Base-by-base conservation (phyloP, 192 early-diverging fungal species). In the Backusella australiensis region DNA sequence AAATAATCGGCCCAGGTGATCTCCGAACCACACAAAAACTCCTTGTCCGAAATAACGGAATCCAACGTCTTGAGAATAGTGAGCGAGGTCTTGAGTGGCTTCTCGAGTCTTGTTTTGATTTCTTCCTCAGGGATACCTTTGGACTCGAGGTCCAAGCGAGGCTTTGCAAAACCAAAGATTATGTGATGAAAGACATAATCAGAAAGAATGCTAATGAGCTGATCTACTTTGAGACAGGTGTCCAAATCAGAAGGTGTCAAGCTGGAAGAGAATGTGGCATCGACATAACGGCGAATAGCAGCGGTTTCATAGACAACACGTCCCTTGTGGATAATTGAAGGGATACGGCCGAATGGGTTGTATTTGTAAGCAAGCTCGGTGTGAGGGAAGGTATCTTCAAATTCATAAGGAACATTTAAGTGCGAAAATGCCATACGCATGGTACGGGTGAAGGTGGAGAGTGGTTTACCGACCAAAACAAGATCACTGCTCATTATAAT, bases 1-100 rank as follows among this genome's bases (percentile, higher is more conserved):
- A 75, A 81, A 32, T 78, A 59, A 67, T 84, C 82, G 17, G 82
- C 82, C 82, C 82, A 84, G 38, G 82, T 77, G 36, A 84, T 34
- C 19, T 59, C 35, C 3, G 74, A 42, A 1, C 82, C 82, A 19
- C 74, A 77, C 3, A 84, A 32, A 49, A 66, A 84, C 4, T 42
- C 29, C 23, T 34, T 38, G 4, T 70, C 32, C 14, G 75, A 69
- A n/a, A 38, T 34, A 35, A 77, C 9, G 12, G 23, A 17, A 39
- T 77, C 76, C n/a, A 69, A 52, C 1, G 59, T 67, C 11, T 29
- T 32, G 21, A 77, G 49, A 19, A 75, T 39, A 34, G 6, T 42
- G 34, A 9, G 29, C 4, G 68, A 32, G 8, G 17, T 36, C 34
- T 69, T 69, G 21, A 78, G 14, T 29, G 52, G 41, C 1, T 75